These are phyloP conservation scores for Cryptosporidium baileyi DNA, from an alignment of 169 alveolate genomes.

Conservation along the genomic window DNA sequence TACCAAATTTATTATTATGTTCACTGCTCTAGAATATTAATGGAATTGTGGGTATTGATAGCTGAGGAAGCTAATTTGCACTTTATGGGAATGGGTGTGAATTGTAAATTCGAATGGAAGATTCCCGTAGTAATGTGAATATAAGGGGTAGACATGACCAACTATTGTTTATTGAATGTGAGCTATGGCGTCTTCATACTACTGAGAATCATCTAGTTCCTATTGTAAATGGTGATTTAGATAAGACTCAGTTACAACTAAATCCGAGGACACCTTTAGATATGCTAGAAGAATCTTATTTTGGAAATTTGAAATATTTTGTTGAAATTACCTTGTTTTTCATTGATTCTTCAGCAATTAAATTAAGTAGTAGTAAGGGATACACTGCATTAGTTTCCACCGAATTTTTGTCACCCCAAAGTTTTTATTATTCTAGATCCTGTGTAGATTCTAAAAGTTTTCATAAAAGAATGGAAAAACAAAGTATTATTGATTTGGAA, in stretches of 20 bases:
- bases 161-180: conserved; percentile 44
- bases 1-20: no score
- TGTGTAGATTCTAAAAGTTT: conserved; percentile 8
- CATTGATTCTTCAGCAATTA: background rate
- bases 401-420: background rate
- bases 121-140: conserved; percentile 12
- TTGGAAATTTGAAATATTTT: background rate
- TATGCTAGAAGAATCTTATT: background rate
- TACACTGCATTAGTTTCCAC: conserved; percentile 22
- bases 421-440: conserved; percentile 3
- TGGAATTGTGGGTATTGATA: background rate
- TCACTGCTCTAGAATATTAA: no score
- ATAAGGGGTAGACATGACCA: conserved; percentile 4
- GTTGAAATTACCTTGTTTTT: conserved; percentile 17
- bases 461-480: conserved; percentile 3
- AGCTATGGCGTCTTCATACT: conserved; percentile 39
- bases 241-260: background rate
- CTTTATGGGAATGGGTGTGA: conserved; percentile 42
- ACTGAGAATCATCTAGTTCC: background rate
- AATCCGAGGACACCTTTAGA: background rate
- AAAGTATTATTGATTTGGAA: conserved; percentile 33
- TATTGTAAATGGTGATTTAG: conserved; percentile 3
- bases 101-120: conserved; percentile 30
- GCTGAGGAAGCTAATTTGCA: no score
- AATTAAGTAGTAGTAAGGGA: conserved; percentile 7